Percentiles rank a stretch among this genome's conserved stretches.
Conservation (phyloP, 352 stramenopile genomes). For the Bremia lactucae region DNA sequence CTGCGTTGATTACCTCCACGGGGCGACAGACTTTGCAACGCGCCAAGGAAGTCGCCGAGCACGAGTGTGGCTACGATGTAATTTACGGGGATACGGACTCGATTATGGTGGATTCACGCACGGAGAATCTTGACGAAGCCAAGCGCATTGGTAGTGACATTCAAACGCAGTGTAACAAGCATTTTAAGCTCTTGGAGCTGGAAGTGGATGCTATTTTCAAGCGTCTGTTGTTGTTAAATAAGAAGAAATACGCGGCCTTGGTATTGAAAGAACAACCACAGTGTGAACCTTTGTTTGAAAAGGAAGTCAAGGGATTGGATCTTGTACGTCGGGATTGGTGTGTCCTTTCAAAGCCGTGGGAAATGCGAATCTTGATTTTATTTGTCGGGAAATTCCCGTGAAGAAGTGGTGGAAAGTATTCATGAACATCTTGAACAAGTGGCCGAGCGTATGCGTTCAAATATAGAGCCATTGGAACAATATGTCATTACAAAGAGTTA, state of each 20-base stretch:
- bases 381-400: slow-evolving; percentile 91
- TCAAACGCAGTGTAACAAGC: slow-evolving; percentile 98
- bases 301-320: slow-evolving; percentile 98
- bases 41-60: slow-evolving; percentile 95
- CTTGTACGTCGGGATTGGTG: slow-evolving; percentile 98
- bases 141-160: slow-evolving; percentile 92
- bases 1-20: slow-evolving; percentile 97
- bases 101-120: slow-evolving; percentile 98
- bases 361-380: slow-evolving; percentile 93
- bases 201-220: slow-evolving; percentile 99
- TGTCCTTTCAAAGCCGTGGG: slow-evolving; percentile 94
- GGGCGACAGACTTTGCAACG: slow-evolving; percentile 96
- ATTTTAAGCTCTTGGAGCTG: slow-evolving; percentile 98
- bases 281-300: slow-evolving; percentile 73
- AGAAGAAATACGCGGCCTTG: slow-evolving; percentile 99
- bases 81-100: slow-evolving; percentile 99
- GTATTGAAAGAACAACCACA: slow-evolving; percentile 82
- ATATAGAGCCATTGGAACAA: slow-evolving; percentile 91
- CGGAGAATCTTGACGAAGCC: slow-evolving; percentile 88
- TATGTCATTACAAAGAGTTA: slow-evolving; percentile 99
- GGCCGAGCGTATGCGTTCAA: slow-evolving; percentile 87
- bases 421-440: slow-evolving; percentile 91
- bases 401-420: slow-evolving; percentile 95
- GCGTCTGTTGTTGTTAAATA: slow-evolving; percentile 98
- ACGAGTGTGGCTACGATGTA: slow-evolving; percentile 96